Evolutionary conservation across 2,329 filamentous ascomycete genomes (phyloP).

Genomic region (Cryphonectria japonica): DNA sequence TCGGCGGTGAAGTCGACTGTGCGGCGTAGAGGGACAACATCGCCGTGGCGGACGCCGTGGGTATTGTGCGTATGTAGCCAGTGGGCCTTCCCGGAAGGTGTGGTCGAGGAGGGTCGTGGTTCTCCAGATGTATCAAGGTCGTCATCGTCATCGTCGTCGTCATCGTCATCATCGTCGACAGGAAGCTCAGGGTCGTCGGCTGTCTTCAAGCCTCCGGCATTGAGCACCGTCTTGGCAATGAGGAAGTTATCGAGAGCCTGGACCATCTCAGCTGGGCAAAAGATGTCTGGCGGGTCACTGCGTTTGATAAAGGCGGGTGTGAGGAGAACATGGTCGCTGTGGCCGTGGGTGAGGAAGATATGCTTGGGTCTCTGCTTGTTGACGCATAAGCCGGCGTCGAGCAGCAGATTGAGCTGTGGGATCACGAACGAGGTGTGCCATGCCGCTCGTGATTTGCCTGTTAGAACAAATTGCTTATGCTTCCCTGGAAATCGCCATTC

Average conservation of each 20-base stretch:
- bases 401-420: constrained; percentile 53
- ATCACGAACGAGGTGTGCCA: constrained; percentile 58
- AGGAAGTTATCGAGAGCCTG: constrained; percentile 46
- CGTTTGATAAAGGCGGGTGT: constrained; percentile 48
- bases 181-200: constrained; percentile 30
- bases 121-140: constrained; percentile 27
- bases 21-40: constrained; percentile 42
- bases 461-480: constrained; percentile 46
- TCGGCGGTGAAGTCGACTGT: constrained; percentile 44
- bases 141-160: constrained; percentile 25
- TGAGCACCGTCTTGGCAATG: constrained; percentile 46
- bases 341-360: constrained; percentile 55
- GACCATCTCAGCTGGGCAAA: constrained; percentile 47
- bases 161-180: constrained; percentile 31
- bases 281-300: constrained; percentile 51
- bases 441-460: constrained; percentile 52
- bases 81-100: constrained; percentile 11
- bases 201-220: constrained; percentile 43
- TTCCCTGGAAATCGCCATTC: constrained; percentile 52
- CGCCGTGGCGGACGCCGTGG: constrained; percentile 42
- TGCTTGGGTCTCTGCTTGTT: constrained; percentile 52
- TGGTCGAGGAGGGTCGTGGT: not conserved
- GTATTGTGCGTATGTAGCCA: constrained; percentile 46
- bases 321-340: constrained; percentile 51
- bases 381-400: constrained; percentile 52